phyloP scores from a whole-genome alignment of 257 asterid species.

The Anisodus tanguticus region DNA sequence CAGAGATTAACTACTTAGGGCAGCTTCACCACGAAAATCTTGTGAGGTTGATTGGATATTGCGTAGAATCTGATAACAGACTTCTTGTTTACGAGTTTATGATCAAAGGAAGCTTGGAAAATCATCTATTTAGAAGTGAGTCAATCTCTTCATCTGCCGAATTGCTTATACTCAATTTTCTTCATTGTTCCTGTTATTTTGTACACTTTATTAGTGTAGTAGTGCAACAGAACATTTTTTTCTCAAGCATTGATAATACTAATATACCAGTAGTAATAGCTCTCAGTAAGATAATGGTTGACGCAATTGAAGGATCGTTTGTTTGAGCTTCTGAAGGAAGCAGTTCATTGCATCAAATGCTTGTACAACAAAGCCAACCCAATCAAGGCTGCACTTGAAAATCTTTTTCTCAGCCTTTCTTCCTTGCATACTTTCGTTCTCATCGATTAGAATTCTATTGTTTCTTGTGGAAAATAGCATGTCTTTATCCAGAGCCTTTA shows the following conservation, averaged over 20 bases:
- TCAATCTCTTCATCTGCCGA: not conserved
- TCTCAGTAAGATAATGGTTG: conserved; percentile 11
- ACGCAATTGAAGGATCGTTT: conserved; percentile 11
- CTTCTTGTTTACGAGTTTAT: conserved; percentile 73
- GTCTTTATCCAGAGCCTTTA: not conserved
- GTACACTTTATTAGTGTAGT: not conserved
- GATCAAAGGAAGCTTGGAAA: conserved; percentile 81
- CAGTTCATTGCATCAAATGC: not conserved
- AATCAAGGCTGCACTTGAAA: not conserved
- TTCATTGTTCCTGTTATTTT: not conserved
- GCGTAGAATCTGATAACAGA: conserved; percentile 62
- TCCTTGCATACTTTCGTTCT: not conserved
- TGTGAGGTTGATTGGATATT: conserved; percentile 78
- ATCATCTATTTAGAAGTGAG: conserved; percentile 72
- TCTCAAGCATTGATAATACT: not conserved
- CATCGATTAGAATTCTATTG: not conserved
- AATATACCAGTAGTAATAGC: not conserved
- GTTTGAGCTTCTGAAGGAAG: not conserved
- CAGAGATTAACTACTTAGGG: conserved; percentile 68
- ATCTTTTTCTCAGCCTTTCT: not conserved
- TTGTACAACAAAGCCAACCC: not conserved
- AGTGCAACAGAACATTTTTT: not conserved
- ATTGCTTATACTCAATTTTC: not conserved
- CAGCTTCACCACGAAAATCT: conserved; percentile 67
- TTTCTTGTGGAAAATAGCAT: not conserved